Evolutionary conservation across 2,329 filamentous ascomycete genomes (phyloP).

Genomic region (Pseudofabraea citricarpa): DNA sequence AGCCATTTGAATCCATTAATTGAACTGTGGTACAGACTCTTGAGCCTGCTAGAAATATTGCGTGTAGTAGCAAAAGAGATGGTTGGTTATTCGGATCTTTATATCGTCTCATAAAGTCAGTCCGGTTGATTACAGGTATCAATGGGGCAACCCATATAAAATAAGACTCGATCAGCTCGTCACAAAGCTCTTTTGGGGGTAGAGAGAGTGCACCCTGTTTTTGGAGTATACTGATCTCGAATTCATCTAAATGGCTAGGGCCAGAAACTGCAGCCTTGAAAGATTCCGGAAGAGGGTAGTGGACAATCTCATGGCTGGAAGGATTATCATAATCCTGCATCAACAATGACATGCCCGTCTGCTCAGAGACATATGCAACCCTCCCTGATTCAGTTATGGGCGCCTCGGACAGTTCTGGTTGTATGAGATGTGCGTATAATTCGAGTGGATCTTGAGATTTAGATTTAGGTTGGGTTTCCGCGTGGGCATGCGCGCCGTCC

Average conservation of each 20-base stretch:
- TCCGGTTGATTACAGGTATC: constrained; percentile 87
- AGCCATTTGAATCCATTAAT: constrained; percentile 43
- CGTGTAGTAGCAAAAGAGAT: constrained; percentile 83
- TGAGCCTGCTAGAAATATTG: constrained; percentile 83
- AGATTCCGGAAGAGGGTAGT: background rate
- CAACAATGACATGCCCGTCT: constrained; percentile 1
- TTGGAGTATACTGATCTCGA: constrained; percentile 87
- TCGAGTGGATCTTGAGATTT: constrained; percentile 30
- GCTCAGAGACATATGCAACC: constrained; percentile 52
- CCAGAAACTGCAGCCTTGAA: background rate
- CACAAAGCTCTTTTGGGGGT: constrained; percentile 79
- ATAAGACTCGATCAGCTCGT: constrained; percentile 89
- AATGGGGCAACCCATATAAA: constrained; percentile 96
- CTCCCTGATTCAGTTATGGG: constrained; percentile 67
- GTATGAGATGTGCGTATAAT: constrained; percentile 64
- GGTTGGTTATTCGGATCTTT: constrained; percentile 86
- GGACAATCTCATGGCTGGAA: background rate
- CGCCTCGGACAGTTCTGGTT: constrained; percentile 64
- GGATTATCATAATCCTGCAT: background rate
- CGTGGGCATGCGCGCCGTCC: background rate
- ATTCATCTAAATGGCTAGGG: background rate
- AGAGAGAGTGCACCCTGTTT: constrained; percentile 87
- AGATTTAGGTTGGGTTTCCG: background rate
- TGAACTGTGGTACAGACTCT: constrained; percentile 60
- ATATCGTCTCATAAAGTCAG: constrained; percentile 89